Percentiles rank a stretch among this genome's conserved stretches.
Evolutionary conservation across 1,284 basidiomycete genomes (phyloP).

Genomic region (Puccinia polysora): DNA sequence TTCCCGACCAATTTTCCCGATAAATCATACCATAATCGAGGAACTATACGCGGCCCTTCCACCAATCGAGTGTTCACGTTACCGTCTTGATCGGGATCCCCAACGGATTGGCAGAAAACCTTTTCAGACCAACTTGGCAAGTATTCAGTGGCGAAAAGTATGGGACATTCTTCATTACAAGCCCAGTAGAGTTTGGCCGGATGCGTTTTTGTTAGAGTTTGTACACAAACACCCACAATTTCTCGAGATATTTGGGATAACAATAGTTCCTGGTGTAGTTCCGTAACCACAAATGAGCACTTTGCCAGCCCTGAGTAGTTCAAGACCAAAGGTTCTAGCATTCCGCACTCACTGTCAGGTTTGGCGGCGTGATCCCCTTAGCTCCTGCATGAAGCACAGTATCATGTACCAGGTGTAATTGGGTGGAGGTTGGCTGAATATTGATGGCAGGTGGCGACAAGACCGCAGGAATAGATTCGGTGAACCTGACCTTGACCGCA

Average conservation of each 20-base stretch:
- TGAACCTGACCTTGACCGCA: conserved; percentile 9
- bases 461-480: background rate
- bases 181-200: conserved; percentile 39
- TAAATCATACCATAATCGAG: conserved; percentile 42
- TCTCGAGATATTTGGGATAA: background rate
- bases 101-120: background rate
- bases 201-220: conserved; percentile 18
- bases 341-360: conserved; percentile 17
- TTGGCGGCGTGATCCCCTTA: conserved; percentile 13
- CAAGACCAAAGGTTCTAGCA: background rate
- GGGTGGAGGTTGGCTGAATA: background rate
- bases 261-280: conserved; percentile 3
- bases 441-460: background rate
- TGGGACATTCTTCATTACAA: background rate
- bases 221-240: conserved; percentile 6
- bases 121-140: conserved; percentile 29
- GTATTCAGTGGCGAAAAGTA: conserved; percentile 26
- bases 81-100: background rate
- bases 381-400: conserved; percentile 25
- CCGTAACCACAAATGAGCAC: background rate
- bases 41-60: conserved; percentile 11
- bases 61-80: background rate
- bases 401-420: conserved; percentile 12
- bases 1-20: conserved; percentile 18
- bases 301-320: background rate